Conservation (phyloP, 192 early-diverging fungal genomes). For the Coemansia sp. region DNA sequence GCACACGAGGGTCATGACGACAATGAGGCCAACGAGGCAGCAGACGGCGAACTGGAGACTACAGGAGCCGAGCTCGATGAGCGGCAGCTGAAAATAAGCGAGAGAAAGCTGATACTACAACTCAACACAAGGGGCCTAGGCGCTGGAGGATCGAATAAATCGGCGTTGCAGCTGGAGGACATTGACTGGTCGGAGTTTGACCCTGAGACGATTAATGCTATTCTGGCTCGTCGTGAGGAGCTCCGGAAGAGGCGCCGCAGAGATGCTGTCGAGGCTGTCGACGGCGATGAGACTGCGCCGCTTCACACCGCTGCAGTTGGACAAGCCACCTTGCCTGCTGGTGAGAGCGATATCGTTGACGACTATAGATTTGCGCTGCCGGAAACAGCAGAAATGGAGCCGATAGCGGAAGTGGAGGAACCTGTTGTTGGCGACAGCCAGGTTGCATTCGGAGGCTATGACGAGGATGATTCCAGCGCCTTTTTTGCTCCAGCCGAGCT, state of each 20-base stretch:
- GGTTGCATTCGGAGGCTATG: neutral
- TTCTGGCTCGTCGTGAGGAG: conserved; percentile 43
- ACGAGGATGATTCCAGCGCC: neutral
- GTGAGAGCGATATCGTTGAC: neutral
- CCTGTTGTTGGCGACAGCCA: neutral
- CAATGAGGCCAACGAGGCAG: conserved; percentile 6
- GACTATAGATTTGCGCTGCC: neutral
- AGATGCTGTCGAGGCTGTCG: neutral
- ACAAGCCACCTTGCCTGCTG: neutral
- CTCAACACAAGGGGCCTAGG: conserved; percentile 22
- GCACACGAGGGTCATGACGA: conserved; percentile 11
- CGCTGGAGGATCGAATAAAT: neutral
- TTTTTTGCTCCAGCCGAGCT: neutral
- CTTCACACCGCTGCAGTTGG: conserved; percentile 7
- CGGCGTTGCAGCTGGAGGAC: conserved; percentile 29
- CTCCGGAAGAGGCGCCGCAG: conserved; percentile 21
- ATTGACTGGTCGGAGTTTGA: conserved; percentile 58
- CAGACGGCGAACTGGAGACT: conserved; percentile 7
- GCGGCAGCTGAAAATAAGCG: neutral
- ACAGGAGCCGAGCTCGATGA: neutral
- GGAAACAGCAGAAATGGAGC: conserved; percentile 44
- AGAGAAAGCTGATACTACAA: conserved; percentile 27
- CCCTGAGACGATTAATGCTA: conserved; percentile 41
- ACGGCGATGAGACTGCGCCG: conserved; percentile 9
- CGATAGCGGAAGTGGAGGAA: conserved; percentile 62